phyloP scores from a whole-genome alignment of 2,329 filamentous ascomycete genomes.

The Aspergillus intermedius region DNA sequence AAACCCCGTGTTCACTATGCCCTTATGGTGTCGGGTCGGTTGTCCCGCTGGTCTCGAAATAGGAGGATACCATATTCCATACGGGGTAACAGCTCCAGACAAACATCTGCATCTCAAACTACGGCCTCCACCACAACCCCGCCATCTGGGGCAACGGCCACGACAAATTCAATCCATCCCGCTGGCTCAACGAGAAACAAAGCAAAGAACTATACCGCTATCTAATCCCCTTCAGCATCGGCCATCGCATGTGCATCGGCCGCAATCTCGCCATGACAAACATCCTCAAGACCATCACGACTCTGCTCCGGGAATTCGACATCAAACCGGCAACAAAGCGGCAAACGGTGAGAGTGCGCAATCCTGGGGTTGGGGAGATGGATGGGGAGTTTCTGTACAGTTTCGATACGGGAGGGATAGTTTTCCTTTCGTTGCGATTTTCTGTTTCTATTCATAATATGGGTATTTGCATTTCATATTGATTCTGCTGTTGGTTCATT shows the following conservation, averaged over 20 bases:
- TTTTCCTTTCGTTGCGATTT: no score
- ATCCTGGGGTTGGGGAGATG: constrained; percentile 6
- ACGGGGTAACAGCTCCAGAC: background rate
- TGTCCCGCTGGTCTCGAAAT: constrained; percentile 4
- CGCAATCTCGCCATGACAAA: constrained; percentile 10
- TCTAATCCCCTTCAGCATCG: constrained; percentile 9
- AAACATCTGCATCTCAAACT: background rate
- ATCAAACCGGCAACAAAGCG: background rate
- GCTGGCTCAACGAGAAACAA: constrained; percentile 1
- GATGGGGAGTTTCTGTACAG: constrained; percentile 2
- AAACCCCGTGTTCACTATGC: constrained; percentile 8
- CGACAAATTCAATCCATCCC: background rate
- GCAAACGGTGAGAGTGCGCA: constrained; percentile 1
- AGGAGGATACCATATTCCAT: background rate
- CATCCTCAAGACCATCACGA: constrained; percentile 8
- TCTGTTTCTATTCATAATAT: no score
- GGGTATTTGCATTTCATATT: no score
- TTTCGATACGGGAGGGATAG: background rate
- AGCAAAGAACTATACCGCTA: background rate
- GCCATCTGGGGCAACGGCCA: constrained; percentile 3
- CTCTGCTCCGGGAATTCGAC: constrained; percentile 4
- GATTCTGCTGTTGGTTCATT: no score
- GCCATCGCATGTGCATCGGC: constrained; percentile 9
- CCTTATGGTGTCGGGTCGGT: constrained; percentile 6
- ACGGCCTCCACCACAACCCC: constrained; percentile 3